phyloP scores from a whole-genome alignment of 2,329 filamentous ascomycete species.

The Xylaria sp. region DNA sequence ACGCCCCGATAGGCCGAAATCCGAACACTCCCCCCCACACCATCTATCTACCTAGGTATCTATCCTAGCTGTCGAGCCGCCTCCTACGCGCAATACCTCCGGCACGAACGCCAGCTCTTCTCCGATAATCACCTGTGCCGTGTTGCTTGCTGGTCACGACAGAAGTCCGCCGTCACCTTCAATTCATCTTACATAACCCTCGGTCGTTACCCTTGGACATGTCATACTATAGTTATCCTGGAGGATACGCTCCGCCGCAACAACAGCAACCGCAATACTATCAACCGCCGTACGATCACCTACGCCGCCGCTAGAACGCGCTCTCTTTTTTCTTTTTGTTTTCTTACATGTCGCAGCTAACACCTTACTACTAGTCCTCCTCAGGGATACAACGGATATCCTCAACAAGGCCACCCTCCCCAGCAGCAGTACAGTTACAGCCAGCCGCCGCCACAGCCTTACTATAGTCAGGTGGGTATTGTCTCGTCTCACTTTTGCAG shows the following conservation, averaged over 20 bases:
- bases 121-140: neutral
- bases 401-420: conserved; percentile 39
- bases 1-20: conserved; percentile 20
- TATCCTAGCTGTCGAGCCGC: conserved; percentile 10
- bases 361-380: conserved; percentile 44
- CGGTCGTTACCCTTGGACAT: conserved; percentile 32
- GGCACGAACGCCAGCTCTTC: conserved; percentile 3
- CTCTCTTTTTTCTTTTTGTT: neutral
- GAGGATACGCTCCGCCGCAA: conserved; percentile 43
- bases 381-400: conserved; percentile 54
- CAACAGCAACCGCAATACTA: conserved; percentile 42
- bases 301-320: neutral
- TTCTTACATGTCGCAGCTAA: conserved; percentile 25
- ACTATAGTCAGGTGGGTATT: conserved; percentile 49
- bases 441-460: conserved; percentile 54
- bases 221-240: conserved; percentile 43
- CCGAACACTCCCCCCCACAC: neutral
- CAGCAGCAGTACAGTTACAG: conserved; percentile 50
- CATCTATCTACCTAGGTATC: no score
- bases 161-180: neutral
- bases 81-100: conserved; percentile 8
- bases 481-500: neutral
- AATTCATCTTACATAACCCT: conserved; percentile 1
- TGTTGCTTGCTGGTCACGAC: conserved; percentile 7
- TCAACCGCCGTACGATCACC: conserved; percentile 40